Evolutionary conservation across 768 basidiomycete species (phyloP).

Genomic region (Lactarius hengduanensis): DNA sequence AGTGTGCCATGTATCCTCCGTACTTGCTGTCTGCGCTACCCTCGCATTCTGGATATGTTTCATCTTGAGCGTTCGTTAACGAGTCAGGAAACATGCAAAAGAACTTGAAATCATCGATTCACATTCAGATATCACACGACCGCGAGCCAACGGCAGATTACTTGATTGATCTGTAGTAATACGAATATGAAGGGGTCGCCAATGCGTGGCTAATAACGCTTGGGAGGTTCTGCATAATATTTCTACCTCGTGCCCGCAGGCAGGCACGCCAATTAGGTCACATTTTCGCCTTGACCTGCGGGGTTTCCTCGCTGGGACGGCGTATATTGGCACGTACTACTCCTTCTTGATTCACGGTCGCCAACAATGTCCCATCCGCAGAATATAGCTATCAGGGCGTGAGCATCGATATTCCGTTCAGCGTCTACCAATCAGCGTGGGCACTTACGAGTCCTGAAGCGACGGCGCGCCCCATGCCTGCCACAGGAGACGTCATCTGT

Average conservation of each 20-base stretch:
- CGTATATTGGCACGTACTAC: constrained; percentile 21
- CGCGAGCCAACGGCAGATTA: background rate
- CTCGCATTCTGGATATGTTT: constrained; percentile 43
- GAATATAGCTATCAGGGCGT: constrained; percentile 21
- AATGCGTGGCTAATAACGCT: background rate
- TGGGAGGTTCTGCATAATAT: background rate
- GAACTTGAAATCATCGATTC: background rate
- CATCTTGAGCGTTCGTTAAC: constrained; percentile 52
- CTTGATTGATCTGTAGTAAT: background rate
- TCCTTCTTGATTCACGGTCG: constrained; percentile 26
- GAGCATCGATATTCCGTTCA: background rate
- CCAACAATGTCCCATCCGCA: constrained; percentile 22
- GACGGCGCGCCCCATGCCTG: constrained; percentile 17
- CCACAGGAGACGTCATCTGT: constrained; percentile 16
- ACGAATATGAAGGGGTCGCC: background rate
- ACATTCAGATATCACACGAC: background rate
- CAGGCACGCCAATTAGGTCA: constrained; percentile 1
- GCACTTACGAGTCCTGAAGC: constrained; percentile 22
- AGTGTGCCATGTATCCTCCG: constrained; percentile 33
- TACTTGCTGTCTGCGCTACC: constrained; percentile 30
- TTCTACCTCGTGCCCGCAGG: background rate
- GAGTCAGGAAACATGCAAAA: background rate
- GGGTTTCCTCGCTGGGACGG: constrained; percentile 1
- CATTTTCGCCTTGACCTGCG: constrained; percentile 22
- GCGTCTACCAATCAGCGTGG: background rate